phyloP scores from a whole-genome alignment of 139 green algal species.

The Spirogloea muscicola region DNA sequence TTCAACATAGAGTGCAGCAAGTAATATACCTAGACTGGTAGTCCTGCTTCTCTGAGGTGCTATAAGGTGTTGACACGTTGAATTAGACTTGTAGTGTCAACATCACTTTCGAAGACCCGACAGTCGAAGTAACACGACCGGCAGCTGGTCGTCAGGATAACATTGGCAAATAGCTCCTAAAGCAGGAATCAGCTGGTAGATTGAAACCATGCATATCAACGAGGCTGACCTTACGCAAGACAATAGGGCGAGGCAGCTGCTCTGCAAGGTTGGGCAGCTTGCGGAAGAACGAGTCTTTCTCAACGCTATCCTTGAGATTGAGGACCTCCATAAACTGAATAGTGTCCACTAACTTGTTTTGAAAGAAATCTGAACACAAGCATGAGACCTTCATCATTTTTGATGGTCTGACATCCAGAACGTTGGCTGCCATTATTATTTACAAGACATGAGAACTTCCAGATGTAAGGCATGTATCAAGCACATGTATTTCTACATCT shows the following conservation, averaged over 20 bases:
- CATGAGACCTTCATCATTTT: slow-evolving; percentile 40
- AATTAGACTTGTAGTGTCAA: neutral
- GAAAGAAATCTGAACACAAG: slow-evolving; percentile 73
- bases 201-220: neutral
- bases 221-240: slow-evolving; percentile 76
- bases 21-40: neutral
- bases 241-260: slow-evolving; percentile 51
- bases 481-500: neutral
- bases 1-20: neutral
- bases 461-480: neutral
- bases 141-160: neutral
- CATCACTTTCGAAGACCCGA: neutral
- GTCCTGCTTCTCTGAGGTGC: neutral
- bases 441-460: neutral
- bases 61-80: neutral
- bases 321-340: slow-evolving; percentile 92
- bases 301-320: slow-evolving; percentile 58
- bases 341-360: slow-evolving; percentile 84
- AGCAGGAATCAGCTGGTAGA: neutral
- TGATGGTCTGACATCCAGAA: slow-evolving; percentile 7
- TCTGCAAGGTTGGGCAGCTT: slow-evolving; percentile 47
- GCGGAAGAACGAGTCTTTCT: slow-evolving; percentile 66
- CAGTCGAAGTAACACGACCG: neutral
- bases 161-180: neutral
- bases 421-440: neutral